Percentiles rank a stretch among this genome's conserved stretches.
Conservation (phyloP, 305 asterid species). For the Plantago coronopus region DNA sequence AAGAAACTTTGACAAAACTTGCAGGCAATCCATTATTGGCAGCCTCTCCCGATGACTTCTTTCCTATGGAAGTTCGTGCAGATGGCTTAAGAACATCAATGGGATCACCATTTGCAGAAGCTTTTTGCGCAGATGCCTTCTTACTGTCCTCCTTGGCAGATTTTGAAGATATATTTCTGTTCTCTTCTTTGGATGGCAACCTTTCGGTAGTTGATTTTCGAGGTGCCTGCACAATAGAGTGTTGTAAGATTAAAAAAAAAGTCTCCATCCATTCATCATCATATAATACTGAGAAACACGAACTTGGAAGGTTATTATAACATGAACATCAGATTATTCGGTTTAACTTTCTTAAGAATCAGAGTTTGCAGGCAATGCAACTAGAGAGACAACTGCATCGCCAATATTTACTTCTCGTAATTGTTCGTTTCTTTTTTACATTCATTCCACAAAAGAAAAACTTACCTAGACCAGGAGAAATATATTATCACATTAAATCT, state of each 20-base stretch:
- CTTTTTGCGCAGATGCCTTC: constrained; percentile 43
- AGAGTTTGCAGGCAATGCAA: too few relatives aligned
- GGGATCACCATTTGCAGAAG: constrained; percentile 42
- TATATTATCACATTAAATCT: background rate
- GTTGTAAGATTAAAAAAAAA: constrained; percentile 1
- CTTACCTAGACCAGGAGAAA: background rate
- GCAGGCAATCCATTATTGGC: constrained; percentile 58
- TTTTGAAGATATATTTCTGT: constrained; percentile 27
- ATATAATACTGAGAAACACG: too few relatives aligned
- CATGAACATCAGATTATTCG: too few relatives aligned
- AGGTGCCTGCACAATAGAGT: constrained; percentile 50
- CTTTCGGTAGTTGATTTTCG: constrained; percentile 67
- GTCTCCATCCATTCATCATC: background rate
- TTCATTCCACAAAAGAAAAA: too few relatives aligned
- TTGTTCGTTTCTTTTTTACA: too few relatives aligned
- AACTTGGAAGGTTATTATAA: too few relatives aligned
- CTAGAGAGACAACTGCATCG: too few relatives aligned
- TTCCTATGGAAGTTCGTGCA: constrained; percentile 46
- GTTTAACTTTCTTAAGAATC: too few relatives aligned
- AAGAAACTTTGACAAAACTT: constrained; percentile 69
- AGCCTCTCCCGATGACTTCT: constrained; percentile 53
- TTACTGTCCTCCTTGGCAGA: constrained; percentile 54
- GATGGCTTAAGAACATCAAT: constrained; percentile 45
- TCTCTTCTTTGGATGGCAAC: constrained; percentile 57
- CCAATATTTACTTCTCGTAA: too few relatives aligned